phyloP scores from a whole-genome alignment of 768 basidiomycete species.

The Tulasnella sp. region DNA sequence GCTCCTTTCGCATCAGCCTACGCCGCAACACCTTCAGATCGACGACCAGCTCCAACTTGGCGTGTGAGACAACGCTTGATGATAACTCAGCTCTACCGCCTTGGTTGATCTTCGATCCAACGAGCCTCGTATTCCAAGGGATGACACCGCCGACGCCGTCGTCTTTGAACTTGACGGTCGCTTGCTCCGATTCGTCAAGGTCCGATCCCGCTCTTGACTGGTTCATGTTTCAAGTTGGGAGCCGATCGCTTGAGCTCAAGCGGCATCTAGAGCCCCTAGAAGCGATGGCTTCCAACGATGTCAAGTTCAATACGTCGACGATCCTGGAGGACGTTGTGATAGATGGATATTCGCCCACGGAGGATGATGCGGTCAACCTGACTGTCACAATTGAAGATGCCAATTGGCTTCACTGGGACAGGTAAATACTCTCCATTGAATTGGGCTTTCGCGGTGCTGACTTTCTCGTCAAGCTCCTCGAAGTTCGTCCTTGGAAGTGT shows the following conservation, averaged over 20 bases:
- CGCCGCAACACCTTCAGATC: not conserved
- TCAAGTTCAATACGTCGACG: conserved; percentile 1
- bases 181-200: not conserved
- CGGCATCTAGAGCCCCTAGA: not conserved
- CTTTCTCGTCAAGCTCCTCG: not conserved
- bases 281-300: conserved; percentile 7
- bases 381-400: not conserved
- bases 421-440: not conserved
- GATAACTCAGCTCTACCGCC: not conserved
- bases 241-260: not conserved
- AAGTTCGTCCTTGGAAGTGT: not conserved
- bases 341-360: not conserved
- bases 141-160: not conserved
- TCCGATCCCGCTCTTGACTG: conserved; percentile 16
- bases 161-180: not conserved
- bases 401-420: not conserved
- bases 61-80: not conserved
- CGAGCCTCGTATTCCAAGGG: not conserved
- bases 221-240: conserved; percentile 21
- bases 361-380: not conserved
- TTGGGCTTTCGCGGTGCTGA: not conserved
- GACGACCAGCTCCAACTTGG: not conserved
- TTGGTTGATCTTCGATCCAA: conserved; percentile 13
- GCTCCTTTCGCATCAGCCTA: conserved; percentile 19
- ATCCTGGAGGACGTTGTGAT: not conserved